Evolutionary conservation across 805 yeast genomes (phyloP), one percentile per base, ranked within the genome.

Genomic region (Kuraishia capsulata): DNA sequence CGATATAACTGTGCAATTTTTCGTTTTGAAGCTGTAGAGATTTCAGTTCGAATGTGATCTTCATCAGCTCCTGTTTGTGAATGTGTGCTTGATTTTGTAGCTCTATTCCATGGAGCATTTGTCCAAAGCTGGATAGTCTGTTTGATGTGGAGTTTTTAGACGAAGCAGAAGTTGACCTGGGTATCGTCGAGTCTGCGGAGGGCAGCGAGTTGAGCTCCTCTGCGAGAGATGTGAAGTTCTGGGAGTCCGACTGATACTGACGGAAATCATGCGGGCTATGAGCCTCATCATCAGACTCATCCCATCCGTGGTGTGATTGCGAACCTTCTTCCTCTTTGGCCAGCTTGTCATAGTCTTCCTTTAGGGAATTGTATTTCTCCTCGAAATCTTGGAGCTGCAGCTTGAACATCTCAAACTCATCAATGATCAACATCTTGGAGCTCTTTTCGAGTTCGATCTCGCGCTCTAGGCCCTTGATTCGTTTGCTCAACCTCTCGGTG

Each of bases 1-100:
- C 79, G 51, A 74, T 74, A 48, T 72, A 74, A 28, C 78, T 71
- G 40, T 71, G 59, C 28, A 74, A 57, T 48, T 74, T 73, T 40
- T 74, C 81, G 50, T 73, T 73, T 48, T 74, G 78, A 39, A 73
- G 52, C 44, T 68, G 65, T 42, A 74, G 54, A 8, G 78, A 71
- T 49, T 69, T 73, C 36, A 73, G 55, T 51, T 73, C 78, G 50
- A 74, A 74, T 43, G 65, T 65, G 45, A 73, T 58, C 47, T 65
- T 71, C 51, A 65, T 67, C 45, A 72, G 61, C 43, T 73, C 78
- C 47, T 71, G 74, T 26, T 64, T 56, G 37, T 57, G 53, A 13
- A 29, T 26, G 23, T 35, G 26, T 21, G 38, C 20, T 13, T 37
- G 40, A 33, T 37, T 40, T 9, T 33, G 40, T 3, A 33, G 33